Evolutionary conservation across 345 rosid species (phyloP).

Genomic region (Eucalyptus curtisii): DNA sequence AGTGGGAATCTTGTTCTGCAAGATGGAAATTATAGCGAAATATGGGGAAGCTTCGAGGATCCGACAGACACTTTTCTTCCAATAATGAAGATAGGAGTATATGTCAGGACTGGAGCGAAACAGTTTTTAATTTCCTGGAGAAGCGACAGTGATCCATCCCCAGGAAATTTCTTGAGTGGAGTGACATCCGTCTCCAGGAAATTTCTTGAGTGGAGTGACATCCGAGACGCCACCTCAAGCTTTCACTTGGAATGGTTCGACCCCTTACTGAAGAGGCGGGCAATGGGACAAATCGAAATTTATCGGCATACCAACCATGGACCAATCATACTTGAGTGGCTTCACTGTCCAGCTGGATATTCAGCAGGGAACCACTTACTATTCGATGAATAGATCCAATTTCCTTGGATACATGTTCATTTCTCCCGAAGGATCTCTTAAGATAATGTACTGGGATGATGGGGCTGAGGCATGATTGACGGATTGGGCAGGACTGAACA

Average conservation of each 20-base stretch:
- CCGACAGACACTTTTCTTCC: constrained; percentile 25
- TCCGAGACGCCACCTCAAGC: too few relatives aligned
- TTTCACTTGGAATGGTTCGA: too few relatives aligned
- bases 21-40: neutral
- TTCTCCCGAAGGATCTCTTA: neutral
- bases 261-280: too few relatives aligned
- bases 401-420: too few relatives aligned
- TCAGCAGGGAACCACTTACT: neutral
- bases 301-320: too few relatives aligned
- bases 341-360: too few relatives aligned
- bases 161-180: neutral
- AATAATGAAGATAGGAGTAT: constrained; percentile 18
- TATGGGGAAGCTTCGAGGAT: constrained; percentile 26
- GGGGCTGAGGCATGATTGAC: neutral
- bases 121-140: constrained; percentile 12
- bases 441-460: constrained; percentile 1
- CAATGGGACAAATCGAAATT: too few relatives aligned
- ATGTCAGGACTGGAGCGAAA: neutral
- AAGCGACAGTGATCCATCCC: constrained; percentile 7
- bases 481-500: neutral
- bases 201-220: too few relatives aligned
- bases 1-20: constrained; percentile 18
- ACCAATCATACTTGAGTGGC: too few relatives aligned
- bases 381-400: too few relatives aligned
- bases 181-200: too few relatives aligned